Base-by-base conservation (phyloP, 1,139 yeast genomes). In the Diutina sp. region DNA sequence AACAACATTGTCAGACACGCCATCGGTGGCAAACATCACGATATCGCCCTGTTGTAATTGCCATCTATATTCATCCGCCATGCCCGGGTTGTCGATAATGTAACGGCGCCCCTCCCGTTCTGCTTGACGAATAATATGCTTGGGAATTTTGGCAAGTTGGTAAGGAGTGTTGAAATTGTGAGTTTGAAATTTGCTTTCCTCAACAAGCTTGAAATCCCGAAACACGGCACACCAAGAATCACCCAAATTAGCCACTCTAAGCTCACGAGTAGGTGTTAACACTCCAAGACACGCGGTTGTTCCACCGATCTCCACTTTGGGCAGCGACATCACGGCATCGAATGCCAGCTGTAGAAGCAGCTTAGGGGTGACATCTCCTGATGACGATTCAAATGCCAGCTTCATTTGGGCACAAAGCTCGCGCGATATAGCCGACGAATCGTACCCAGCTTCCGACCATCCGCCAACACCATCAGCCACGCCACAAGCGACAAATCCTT, bases 401-500 rank as follows among this genome's bases (percentile, higher is more conserved):
- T 68, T 66, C 56, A 73, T 71, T 6, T 77, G 69, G 16, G 68
- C 69, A 61, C 90, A 85, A 55, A 86, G 69, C 64, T 85, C 91
- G 63, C 91, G 73, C 14, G 89, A 83, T 54, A 87, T 85, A 8
- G 91, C 91, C 58, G 87, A 81, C 1, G 97, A 88, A 67, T 91
- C 97, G 63, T 84, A 87, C 0, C 97, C 97, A 50, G 89, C 85
- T 62, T 88, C 93, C 2, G 90, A 81, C 97, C 98, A 93, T 1
- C 98, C 98, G 18, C 98, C 98, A 6, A 93, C 98, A 21, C 99
- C 99, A 69, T 93, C 99, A 2, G 97, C 93, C 1, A 93, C 97
- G 9, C 97, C 98, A 8, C 89, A 77, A 0, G 91, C 83, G 1
- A 86, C 66, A 47, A 77, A 76, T 2, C 74, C 77, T 9, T 80